These are phyloP conservation scores for Teunomyces gatunensis DNA, from an alignment of 805 yeast genomes.

Conservation along the genomic window DNA sequence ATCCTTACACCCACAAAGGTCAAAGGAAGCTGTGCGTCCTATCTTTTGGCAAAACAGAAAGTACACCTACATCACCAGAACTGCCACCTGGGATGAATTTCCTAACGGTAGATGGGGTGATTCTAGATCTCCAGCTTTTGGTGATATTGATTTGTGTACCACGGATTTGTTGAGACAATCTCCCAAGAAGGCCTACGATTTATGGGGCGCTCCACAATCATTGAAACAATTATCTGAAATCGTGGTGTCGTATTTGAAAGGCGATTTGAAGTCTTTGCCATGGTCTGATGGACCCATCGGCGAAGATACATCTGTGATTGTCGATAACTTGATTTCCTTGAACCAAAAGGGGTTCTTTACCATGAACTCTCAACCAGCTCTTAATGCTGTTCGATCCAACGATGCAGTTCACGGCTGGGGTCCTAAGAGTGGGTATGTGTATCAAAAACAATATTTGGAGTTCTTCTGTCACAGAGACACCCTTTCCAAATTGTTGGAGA, in stretches of 20 bases:
- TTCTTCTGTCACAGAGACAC: constrained; percentile 64
- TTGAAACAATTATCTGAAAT: constrained; percentile 59
- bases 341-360: constrained; percentile 72
- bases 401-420: constrained; percentile 91
- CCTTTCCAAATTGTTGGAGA: constrained; percentile 34
- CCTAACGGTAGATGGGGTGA: constrained; percentile 99
- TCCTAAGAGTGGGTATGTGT: constrained; percentile 87
- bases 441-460: constrained; percentile 91
- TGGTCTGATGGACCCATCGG: constrained; percentile 94
- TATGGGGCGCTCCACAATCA: constrained; percentile 82
- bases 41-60: constrained; percentile 96
- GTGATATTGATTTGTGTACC: constrained; percentile 81
- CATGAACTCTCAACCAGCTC: constrained; percentile 91
- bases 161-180: constrained; percentile 80
- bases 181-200: constrained; percentile 70
- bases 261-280: constrained; percentile 73
- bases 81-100: constrained; percentile 95
- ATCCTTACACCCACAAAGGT: constrained; percentile 76
- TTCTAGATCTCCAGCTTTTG: constrained; percentile 95
- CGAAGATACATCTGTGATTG: constrained; percentile 66
- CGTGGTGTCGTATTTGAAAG: constrained; percentile 67
- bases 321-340: constrained; percentile 55
- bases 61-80: constrained; percentile 82
- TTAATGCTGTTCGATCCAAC: constrained; percentile 72
- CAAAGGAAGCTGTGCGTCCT: constrained; percentile 82